Evolutionary conservation across 495 filamentous ascomycete genomes (phyloP).

Genomic region (Penicillium ucsense): DNA sequence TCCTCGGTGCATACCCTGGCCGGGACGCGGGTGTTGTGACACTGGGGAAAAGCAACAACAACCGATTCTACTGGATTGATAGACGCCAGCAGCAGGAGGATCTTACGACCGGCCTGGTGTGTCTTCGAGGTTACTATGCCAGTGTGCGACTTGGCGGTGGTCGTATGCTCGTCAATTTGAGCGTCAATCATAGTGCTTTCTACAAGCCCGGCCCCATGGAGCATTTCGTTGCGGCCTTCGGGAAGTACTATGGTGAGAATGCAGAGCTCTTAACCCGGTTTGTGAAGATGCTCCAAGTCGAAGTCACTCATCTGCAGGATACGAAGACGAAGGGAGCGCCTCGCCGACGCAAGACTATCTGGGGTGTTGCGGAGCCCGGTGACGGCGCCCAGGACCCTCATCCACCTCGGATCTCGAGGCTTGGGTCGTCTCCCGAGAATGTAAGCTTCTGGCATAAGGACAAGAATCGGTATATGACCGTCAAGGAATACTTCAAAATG

Average conservation of each 20-base stretch:
- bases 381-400: constrained; percentile 1
- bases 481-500: constrained; percentile 8
- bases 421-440: constrained; percentile 4
- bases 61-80: constrained; percentile 15
- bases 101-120: constrained; percentile 29
- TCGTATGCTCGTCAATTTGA: constrained; percentile 39
- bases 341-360: constrained; percentile 2
- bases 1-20: constrained; percentile 18
- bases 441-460: constrained; percentile 7
- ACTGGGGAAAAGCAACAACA: constrained; percentile 6
- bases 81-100: constrained; percentile 3
- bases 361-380: constrained; percentile 3
- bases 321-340: background rate
- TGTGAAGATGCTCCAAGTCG: constrained; percentile 6
- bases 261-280: background rate
- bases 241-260: background rate
- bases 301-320: constrained; percentile 2
- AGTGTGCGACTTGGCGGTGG: constrained; percentile 33
- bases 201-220: constrained; percentile 21
- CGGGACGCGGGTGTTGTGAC: constrained; percentile 9
- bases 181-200: constrained; percentile 36
- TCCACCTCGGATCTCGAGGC: background rate
- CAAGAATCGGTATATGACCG: constrained; percentile 1
- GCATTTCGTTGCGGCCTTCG: constrained; percentile 13
- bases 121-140: constrained; percentile 37